A percentile compares a stretch with the other conserved stretches of the same genome.
These are phyloP conservation scores for Blastobotrys proliferans DNA, from an alignment of 1,139 yeast genomes.

Conservation along the genomic window DNA sequence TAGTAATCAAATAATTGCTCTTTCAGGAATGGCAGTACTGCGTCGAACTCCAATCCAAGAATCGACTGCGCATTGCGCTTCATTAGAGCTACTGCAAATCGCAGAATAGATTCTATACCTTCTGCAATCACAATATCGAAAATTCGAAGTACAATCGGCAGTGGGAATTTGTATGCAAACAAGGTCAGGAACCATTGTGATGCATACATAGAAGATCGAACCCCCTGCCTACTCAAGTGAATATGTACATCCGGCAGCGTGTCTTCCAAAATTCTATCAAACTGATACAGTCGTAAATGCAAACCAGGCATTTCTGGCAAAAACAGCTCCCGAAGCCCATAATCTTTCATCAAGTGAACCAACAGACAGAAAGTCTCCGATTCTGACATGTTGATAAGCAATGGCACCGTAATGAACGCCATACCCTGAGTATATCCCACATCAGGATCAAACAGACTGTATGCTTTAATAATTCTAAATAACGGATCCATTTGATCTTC, in stretches of 20 bases:
- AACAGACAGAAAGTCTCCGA: slow-evolving; percentile 81
- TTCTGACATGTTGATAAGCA: slow-evolving; percentile 74
- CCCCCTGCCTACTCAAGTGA: slow-evolving; percentile 80
- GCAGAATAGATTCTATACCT: slow-evolving; percentile 78
- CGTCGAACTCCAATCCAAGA: slow-evolving; percentile 65
- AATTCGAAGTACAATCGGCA: slow-evolving; percentile 74
- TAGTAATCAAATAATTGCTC: slow-evolving; percentile 73
- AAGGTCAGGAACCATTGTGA: slow-evolving; percentile 94
- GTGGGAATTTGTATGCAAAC: slow-evolving; percentile 90
- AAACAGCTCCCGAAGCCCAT: slow-evolving; percentile 70
- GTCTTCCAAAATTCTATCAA: slow-evolving; percentile 77
- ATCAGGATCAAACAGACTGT: slow-evolving; percentile 80
- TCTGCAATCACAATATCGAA: slow-evolving; percentile 84
- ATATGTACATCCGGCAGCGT: slow-evolving; percentile 62
- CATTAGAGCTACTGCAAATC: slow-evolving; percentile 78
- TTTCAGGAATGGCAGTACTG: slow-evolving; percentile 68
- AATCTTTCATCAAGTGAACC: slow-evolving; percentile 79
- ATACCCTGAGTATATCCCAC: slow-evolving; percentile 98
- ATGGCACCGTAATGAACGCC: slow-evolving; percentile 87
- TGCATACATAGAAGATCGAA: slow-evolving; percentile 89
- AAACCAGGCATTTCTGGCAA: slow-evolving; percentile 92
- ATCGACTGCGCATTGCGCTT: slow-evolving; percentile 58
- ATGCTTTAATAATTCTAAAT: slow-evolving; percentile 74
- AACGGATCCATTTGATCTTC: slow-evolving; percentile 51
- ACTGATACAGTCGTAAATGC: slow-evolving; percentile 78